These are phyloP conservation scores for Thermoascus crustaceus DNA, from an alignment of 2,329 filamentous ascomycete species.

Conservation along the genomic window DNA sequence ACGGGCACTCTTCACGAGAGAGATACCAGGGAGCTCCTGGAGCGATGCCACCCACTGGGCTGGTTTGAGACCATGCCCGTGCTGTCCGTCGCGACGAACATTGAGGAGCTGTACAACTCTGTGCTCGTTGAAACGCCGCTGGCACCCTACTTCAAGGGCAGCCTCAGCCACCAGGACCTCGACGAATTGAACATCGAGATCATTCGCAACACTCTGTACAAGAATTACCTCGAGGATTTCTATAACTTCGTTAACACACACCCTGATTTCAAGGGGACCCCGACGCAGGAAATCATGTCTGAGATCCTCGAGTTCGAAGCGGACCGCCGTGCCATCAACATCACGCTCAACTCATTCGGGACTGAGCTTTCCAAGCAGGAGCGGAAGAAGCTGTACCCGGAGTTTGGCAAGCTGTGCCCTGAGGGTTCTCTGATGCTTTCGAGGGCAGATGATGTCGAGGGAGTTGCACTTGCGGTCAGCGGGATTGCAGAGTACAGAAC, in stretches of 20 bases:
- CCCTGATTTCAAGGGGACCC: constrained; percentile 75
- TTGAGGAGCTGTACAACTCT: constrained; percentile 97
- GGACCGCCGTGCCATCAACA: constrained; percentile 94
- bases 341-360: constrained; percentile 96
- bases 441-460: constrained; percentile 88
- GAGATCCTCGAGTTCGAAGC: constrained; percentile 96
- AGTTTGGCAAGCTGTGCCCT: constrained; percentile 82
- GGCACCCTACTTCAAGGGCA: constrained; percentile 95
- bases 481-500: constrained; percentile 87
- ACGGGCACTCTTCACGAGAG: constrained; percentile 96
- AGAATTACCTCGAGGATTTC: constrained; percentile 99
- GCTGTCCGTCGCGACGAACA: constrained; percentile 94
- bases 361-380: constrained; percentile 91
- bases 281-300: constrained; percentile 89
- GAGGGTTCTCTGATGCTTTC: constrained; percentile 94
- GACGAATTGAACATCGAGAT: constrained; percentile 99
- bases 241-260: constrained; percentile 88
- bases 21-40: constrained; percentile 88
- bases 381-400: constrained; percentile 91
- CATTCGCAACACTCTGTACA: constrained; percentile 95
- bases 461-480: constrained; percentile 86
- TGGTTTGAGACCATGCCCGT: constrained; percentile 99
- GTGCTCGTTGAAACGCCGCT: constrained; percentile 94
- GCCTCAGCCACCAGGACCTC: constrained; percentile 87
- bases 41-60: constrained; percentile 90